Conservation (phyloP, 495 filamentous ascomycete species). For the Hyaloscypha finlandica region DNA sequence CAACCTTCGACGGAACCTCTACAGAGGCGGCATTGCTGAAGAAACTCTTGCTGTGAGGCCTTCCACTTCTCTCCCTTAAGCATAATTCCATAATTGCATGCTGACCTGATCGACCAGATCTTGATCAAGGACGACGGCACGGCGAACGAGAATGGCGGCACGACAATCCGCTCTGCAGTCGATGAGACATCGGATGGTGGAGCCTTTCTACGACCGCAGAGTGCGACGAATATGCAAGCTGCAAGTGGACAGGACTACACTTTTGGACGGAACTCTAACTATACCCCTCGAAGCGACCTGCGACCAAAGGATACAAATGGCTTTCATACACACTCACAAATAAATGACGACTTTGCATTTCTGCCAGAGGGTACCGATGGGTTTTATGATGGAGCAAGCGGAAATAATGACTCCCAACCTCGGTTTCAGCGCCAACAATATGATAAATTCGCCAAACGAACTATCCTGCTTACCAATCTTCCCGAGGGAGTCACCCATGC, state of each 20-base stretch:
- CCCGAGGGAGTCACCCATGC: conserved; percentile 63
- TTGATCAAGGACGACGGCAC: conserved; percentile 51
- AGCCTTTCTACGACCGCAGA: conserved; percentile 19
- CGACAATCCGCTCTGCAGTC: conserved; percentile 19
- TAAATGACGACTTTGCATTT: conserved; percentile 27
- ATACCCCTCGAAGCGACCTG: conserved; percentile 21
- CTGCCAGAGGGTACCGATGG: conserved; percentile 39
- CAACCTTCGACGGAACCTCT: conserved; percentile 62
- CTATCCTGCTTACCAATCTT: conserved; percentile 63
- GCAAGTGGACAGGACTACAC: conserved; percentile 24
- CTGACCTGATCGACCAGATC: conserved; percentile 41
- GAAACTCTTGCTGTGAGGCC: conserved; percentile 60
- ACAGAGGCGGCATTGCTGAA: conserved; percentile 60
- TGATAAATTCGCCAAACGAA: conserved; percentile 54
- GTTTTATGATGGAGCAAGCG: conserved; percentile 39
- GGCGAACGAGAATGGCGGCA: conserved; percentile 28
- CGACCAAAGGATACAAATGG: conserved; percentile 28
- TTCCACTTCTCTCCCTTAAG: not conserved
- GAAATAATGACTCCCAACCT: conserved; percentile 41
- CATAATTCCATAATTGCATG: not conserved
- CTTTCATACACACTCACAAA: conserved; percentile 20
- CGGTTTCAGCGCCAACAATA: conserved; percentile 36
- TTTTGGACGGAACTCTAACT: conserved; percentile 26
- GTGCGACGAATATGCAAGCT: conserved; percentile 4
- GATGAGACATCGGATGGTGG: conserved; percentile 36